Conservation (phyloP, 2,329 filamentous ascomycete genomes). For the Dothideomycetes sp. region DNA sequence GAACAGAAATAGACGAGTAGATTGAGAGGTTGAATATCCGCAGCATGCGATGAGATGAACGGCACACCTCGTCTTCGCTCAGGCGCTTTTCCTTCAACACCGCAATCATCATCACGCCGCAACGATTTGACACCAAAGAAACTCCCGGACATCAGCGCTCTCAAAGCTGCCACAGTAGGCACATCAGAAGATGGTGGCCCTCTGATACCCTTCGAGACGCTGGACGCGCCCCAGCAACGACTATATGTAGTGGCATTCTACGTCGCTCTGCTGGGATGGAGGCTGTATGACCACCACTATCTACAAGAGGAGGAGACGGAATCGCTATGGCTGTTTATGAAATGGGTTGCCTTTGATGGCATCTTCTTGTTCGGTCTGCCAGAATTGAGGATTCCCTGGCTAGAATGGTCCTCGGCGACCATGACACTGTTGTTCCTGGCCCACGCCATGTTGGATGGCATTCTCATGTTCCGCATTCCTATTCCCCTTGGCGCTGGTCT, state of each 20-base stretch:
- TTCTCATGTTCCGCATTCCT: constrained; percentile 87
- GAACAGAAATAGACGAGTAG: too few species aligned
- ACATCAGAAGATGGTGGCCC: constrained; percentile 37
- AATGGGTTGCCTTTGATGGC: constrained; percentile 85
- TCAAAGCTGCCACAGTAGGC: constrained; percentile 2
- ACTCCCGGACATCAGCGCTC: constrained; percentile 23
- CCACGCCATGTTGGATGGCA: constrained; percentile 66
- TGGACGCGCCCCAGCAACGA: constrained; percentile 86
- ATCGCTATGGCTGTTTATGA: constrained; percentile 84
- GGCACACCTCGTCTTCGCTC: constrained; percentile 73
- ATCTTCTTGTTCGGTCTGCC: constrained; percentile 81
- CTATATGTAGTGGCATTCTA: constrained; percentile 81
- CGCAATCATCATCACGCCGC: constrained; percentile 32
- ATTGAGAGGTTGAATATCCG: neutral
- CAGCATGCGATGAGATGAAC: constrained; percentile 75
- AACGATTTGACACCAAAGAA: constrained; percentile 26
- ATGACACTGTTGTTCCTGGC: constrained; percentile 61
- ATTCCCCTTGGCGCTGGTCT: constrained; percentile 68
- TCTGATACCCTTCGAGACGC: constrained; percentile 67
- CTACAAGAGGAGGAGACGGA: constrained; percentile 72
- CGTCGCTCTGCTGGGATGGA: constrained; percentile 65
- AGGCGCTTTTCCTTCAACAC: constrained; percentile 65
- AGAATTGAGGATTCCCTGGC: constrained; percentile 84
- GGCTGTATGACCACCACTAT: constrained; percentile 75
- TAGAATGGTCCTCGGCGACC: constrained; percentile 75